Evolutionary conservation across 148 eudicot species (phyloP).

Genomic region (Drosera capensis): DNA sequence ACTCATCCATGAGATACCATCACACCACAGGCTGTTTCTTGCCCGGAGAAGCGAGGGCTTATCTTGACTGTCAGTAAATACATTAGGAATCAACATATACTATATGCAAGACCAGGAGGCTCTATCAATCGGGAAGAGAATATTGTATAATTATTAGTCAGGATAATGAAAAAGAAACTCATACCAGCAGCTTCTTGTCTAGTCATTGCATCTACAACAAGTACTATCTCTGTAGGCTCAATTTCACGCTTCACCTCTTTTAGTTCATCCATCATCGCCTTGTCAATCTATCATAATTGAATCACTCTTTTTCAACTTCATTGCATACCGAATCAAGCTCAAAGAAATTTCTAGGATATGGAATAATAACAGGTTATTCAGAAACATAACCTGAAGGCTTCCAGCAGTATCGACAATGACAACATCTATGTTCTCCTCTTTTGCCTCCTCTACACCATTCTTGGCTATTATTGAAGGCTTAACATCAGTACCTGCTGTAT

Average conservation of each 20-base stretch:
- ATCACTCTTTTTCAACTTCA: too few relatives aligned
- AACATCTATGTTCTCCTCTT: slow-evolving; percentile 70
- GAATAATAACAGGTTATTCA: too few relatives aligned
- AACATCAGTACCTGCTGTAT: slow-evolving; percentile 71
- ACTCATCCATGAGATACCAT: too few relatives aligned
- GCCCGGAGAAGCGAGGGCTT: too few relatives aligned
- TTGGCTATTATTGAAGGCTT: slow-evolving; percentile 82
- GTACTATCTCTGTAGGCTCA: slow-evolving; percentile 88
- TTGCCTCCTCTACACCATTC: slow-evolving; percentile 77
- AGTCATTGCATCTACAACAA: slow-evolving; percentile 98
- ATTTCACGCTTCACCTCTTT: slow-evolving; percentile 73
- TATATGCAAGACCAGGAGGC: too few relatives aligned
- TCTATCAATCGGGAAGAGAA: too few relatives aligned
- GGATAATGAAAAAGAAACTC: not conserved
- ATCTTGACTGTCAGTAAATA: too few relatives aligned
- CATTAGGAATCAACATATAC: too few relatives aligned
- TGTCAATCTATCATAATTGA: slow-evolving; percentile 75
- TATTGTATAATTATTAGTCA: too few relatives aligned
- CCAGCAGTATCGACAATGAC: slow-evolving; percentile 98
- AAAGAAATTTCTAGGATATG: too few relatives aligned
- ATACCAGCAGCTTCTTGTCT: slow-evolving; percentile 99
- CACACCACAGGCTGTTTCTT: too few relatives aligned
- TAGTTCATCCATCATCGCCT: slow-evolving; percentile 88
- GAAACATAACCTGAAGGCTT: slow-evolving; percentile 94
- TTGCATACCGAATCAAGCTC: too few relatives aligned